Percentiles rank a stretch among this genome's conserved stretches.
These are phyloP conservation scores for Morella rubra DNA, from an alignment of 306 rosid species.

Conservation along the genomic window DNA sequence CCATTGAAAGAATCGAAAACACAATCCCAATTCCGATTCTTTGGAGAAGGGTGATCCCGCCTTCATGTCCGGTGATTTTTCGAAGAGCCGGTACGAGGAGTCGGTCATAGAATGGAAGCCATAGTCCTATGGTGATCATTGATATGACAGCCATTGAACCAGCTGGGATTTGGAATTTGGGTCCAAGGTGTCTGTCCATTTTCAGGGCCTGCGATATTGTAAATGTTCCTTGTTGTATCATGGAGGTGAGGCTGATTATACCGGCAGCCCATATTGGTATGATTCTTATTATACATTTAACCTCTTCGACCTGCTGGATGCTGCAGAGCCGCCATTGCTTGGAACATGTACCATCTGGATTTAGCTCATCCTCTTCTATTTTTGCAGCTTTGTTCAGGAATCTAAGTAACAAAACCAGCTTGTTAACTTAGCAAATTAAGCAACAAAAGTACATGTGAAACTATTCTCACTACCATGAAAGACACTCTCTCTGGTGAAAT, in stretches of 20 bases:
- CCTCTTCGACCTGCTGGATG: slow-evolving; percentile 71
- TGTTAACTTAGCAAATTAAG: not conserved
- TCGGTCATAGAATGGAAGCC: slow-evolving; percentile 60
- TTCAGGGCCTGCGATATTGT: slow-evolving; percentile 61
- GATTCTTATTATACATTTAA: slow-evolving; percentile 47
- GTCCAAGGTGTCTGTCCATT: slow-evolving; percentile 74
- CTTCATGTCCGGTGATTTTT: slow-evolving; percentile 47
- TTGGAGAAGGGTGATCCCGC: slow-evolving; percentile 57
- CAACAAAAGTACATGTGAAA: not conserved
- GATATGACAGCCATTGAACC: slow-evolving; percentile 62
- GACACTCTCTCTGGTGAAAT: no score
- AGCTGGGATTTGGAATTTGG: slow-evolving; percentile 61
- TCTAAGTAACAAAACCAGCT: slow-evolving; percentile 9
- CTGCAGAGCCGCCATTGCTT: slow-evolving; percentile 52
- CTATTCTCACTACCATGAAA: not conserved
- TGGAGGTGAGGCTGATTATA: slow-evolving; percentile 37
- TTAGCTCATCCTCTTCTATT: slow-evolving; percentile 45
- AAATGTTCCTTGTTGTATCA: slow-evolving; percentile 54
- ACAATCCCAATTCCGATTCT: slow-evolving; percentile 62
- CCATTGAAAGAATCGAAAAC: slow-evolving; percentile 56
- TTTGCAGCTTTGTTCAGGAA: slow-evolving; percentile 59
- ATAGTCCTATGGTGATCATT: slow-evolving; percentile 38
- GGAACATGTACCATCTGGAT: slow-evolving; percentile 44
- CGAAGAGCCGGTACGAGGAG: slow-evolving; percentile 46
- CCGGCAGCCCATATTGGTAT: slow-evolving; percentile 59